These are phyloP conservation scores for Teratosphaeria gauchensis DNA, from an alignment of 2,329 filamentous ascomycete genomes.

Conservation along the genomic window DNA sequence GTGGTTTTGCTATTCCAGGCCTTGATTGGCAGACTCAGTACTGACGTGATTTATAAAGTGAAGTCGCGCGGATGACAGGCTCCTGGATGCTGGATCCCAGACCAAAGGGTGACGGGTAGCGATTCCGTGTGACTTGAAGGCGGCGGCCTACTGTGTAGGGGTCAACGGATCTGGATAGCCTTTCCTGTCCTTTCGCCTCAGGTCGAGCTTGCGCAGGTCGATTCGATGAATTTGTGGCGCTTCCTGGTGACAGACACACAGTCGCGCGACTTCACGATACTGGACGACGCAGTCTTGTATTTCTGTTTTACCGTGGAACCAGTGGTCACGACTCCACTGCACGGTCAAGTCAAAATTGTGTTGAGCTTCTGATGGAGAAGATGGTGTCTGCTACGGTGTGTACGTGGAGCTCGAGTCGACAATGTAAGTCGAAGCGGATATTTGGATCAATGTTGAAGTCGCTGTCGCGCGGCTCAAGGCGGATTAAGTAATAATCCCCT, in stretches of 20 bases:
- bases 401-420: neutral
- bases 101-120: neutral
- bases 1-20: neutral
- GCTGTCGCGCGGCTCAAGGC: neutral
- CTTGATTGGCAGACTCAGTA: neutral
- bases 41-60: neutral
- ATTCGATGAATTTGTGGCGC: neutral
- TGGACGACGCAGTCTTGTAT: neutral
- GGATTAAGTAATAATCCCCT: neutral
- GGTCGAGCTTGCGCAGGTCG: neutral
- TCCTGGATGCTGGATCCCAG: neutral
- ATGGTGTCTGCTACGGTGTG: no score
- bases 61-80: neutral
- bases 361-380: neutral
- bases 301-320: neutral
- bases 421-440: neutral
- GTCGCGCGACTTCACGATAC: neutral
- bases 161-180: neutral
- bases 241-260: no score
- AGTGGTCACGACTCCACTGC: neutral
- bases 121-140: neutral
- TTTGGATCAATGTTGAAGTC: neutral
- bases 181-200: neutral
- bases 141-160: neutral
- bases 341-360: neutral